Base-by-base conservation (phyloP, 768 basidiomycete species). In the Auriscalpium microsporum region DNA sequence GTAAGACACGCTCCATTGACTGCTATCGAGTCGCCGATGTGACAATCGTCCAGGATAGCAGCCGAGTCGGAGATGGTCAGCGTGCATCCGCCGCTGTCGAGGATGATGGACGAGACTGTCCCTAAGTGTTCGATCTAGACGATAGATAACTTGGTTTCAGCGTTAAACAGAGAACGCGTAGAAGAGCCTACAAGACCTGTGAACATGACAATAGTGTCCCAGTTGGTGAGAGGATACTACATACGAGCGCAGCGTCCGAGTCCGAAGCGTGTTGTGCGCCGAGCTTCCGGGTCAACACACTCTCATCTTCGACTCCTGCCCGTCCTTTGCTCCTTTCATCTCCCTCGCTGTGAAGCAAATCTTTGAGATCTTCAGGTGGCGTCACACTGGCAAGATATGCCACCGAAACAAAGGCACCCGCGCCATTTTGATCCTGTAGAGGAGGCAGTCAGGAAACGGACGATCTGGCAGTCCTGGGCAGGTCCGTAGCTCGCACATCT, bases 21-120 rank as follows among this genome's bases (percentile, higher is more conserved):
- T 44, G 89, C 87, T 53, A 95, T 98, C 23, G 92, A 94, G 74
- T 98, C 96, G 2, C 96, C 96, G 52, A 94, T 76, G 59, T 86
- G 81, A 72, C 94, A 98, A 68, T 99, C 96, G 5, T 67, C 82
- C 3, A 99, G 76, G 64, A 99, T 86, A 5, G 81, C 74, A 0
- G 75, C 80, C 3, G 87, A 78, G 57, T 90, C 71, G 16, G 78
- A 72, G 68, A 99, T 85, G 10, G 81, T 86, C 48, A 97, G 75
- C 3, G 86, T 86, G 71, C 91, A 96, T 8, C 95, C 94, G 13
- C 82, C 83, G 14, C 69, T 70, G 63, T 92, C 87, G 37, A 75
- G 75, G 21, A 73, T 71, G 61, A 93, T 81, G 56, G 75, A 72
- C 13, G 78, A 72, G 38, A 99, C 83, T 0, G 76, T 82, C 45